Conservation (phyloP, 163 green algal genomes). For the Prototheca wickerhamii region DNA sequence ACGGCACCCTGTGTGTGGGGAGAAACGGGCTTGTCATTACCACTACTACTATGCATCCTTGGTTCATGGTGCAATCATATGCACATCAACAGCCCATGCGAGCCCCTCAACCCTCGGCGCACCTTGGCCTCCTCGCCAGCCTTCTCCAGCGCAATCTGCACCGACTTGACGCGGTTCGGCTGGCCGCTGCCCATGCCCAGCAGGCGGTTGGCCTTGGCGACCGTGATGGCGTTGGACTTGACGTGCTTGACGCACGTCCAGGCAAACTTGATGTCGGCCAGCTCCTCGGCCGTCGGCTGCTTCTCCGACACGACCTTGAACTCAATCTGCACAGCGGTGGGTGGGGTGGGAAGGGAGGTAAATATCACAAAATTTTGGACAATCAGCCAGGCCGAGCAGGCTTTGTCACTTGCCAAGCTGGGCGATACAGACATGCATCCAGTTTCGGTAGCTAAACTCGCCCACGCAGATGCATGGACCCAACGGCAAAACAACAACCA, state of each 20-base stretch:
- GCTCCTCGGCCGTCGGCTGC: constrained; percentile 76
- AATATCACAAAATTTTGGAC: no score
- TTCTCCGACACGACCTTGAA: constrained; percentile 81
- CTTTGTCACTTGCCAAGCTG: no score
- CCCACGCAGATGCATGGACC: no score
- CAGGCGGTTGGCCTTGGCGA: constrained; percentile 76
- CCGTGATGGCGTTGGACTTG: constrained; percentile 95
- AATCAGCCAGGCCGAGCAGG: no score
- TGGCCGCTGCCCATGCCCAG: constrained; percentile 97
- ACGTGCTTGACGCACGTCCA: constrained; percentile 95
- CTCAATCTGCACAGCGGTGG: constrained; percentile 44
- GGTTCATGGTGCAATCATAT: no score
- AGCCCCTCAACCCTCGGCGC: not conserved
- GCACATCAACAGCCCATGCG: not conserved
- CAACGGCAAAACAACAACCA: no score
- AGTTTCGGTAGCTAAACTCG: no score
- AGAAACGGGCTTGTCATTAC: not conserved
- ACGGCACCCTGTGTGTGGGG: constrained; percentile 59
- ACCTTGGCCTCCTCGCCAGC: constrained; percentile 57
- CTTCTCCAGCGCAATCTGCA: constrained; percentile 94
- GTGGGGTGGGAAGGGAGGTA: no score
- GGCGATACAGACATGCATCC: no score
- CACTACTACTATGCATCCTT: no score
- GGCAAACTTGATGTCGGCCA: constrained; percentile 92
- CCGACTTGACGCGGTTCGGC: constrained; percentile 91